Evolutionary conservation across 352 stramenopile species (phyloP).

Genomic region (Globisporangium spinosum): DNA sequence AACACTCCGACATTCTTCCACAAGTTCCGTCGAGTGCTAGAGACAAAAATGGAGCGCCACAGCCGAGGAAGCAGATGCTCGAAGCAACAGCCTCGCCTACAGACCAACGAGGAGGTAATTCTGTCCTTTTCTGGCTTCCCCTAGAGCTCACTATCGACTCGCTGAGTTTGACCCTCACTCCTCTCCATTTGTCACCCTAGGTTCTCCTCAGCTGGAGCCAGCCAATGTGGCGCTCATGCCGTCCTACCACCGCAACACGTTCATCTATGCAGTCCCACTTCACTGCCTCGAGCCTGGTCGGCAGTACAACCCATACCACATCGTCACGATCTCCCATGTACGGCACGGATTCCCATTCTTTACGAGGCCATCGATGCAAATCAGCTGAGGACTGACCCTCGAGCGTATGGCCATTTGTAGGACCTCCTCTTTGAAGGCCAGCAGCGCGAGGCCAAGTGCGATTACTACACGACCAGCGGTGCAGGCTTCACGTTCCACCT

Average conservation of each 20-base stretch:
- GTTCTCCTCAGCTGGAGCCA: background rate
- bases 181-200: background rate
- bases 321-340: constrained; percentile 60
- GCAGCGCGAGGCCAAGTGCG: constrained; percentile 32
- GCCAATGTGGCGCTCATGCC: background rate
- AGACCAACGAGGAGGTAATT: background rate
- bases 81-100: background rate
- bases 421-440: constrained; percentile 19
- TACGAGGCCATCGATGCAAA: background rate
- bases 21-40: background rate
- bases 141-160: too few species aligned
- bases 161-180: background rate
- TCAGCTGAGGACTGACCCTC: background rate
- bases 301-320: constrained; percentile 67
- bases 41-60: background rate
- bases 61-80: background rate
- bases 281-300: constrained; percentile 44
- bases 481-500: constrained; percentile 58
- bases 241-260: constrained; percentile 38
- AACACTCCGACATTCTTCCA: too few species aligned
- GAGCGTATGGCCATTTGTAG: background rate
- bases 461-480: constrained; percentile 71
- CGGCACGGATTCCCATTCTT: background rate
- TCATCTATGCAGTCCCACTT: constrained; percentile 60
- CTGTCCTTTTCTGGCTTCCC: background rate